phyloP scores from a whole-genome alignment of 257 asterid genomes.

The Vinca minor region DNA sequence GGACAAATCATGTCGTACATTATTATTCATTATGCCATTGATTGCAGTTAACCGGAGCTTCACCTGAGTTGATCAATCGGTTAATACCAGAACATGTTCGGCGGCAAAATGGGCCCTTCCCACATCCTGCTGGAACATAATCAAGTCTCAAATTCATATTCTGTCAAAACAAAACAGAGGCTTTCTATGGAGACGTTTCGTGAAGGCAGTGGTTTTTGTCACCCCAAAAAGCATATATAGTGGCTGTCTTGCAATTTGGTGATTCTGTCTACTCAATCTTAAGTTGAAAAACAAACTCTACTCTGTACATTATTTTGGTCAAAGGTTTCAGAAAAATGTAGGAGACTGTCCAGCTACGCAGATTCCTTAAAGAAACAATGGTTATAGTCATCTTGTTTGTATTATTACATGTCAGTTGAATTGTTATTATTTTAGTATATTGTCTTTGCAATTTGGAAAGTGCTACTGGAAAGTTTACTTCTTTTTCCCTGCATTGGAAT shows the following conservation, averaged over 20 bases:
- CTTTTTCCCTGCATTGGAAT: neutral
- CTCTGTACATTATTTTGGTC: slow-evolving; percentile 64
- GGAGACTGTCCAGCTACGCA: slow-evolving; percentile 27
- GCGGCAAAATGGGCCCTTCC: slow-evolving; percentile 24
- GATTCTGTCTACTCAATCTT: slow-evolving; percentile 23
- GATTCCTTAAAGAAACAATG: slow-evolving; percentile 16
- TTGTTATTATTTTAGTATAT: slow-evolving; percentile 9
- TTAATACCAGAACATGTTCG: slow-evolving; percentile 42
- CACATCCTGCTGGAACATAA: slow-evolving; percentile 20
- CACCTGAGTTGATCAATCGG: slow-evolving; percentile 58
- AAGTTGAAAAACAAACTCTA: slow-evolving; percentile 23
- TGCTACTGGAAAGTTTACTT: neutral
- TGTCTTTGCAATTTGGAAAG: slow-evolving; percentile 3
- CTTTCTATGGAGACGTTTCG: slow-evolving; percentile 18
- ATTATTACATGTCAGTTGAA: neutral
- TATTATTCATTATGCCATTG: neutral
- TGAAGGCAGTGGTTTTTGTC: slow-evolving; percentile 24
- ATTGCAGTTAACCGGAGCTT: slow-evolving; percentile 65
- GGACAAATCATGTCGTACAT: neutral
- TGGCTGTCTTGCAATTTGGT: slow-evolving; percentile 26
- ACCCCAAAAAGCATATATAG: slow-evolving; percentile 31
- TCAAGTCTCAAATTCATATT: slow-evolving; percentile 8
- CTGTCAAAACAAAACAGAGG: neutral
- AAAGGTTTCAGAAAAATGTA: slow-evolving; percentile 16
- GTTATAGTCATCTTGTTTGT: slow-evolving; percentile 10